Conservation (phyloP, 257 asterid genomes). For the Linaria vulgaris region DNA sequence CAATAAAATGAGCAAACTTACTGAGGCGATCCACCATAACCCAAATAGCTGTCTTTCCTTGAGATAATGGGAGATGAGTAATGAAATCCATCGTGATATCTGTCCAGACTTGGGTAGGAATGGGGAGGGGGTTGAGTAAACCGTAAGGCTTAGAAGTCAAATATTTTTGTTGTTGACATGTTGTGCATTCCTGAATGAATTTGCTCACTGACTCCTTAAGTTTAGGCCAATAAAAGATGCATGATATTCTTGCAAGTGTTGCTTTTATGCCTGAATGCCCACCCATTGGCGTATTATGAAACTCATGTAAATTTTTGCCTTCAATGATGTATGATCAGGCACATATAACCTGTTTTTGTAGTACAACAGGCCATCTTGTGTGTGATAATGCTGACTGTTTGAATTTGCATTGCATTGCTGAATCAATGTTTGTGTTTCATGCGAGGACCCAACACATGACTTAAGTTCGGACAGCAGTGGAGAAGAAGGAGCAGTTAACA, state of each 20-base stretch:
- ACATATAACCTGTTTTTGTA: neutral
- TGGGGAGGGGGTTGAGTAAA: neutral
- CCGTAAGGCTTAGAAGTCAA: neutral
- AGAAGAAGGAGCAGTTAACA: no score
- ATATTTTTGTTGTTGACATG: neutral
- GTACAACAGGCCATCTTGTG: neutral
- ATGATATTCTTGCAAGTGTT: neutral
- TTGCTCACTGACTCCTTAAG: neutral
- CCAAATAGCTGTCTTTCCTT: no score
- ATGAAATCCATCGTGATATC: neutral
- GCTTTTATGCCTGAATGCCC: neutral
- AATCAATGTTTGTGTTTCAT: fast-evolving
- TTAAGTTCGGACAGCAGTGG: no score
- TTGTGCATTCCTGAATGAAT: neutral
- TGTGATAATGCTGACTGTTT: neutral
- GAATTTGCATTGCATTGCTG: no score
- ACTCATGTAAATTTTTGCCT: no score
- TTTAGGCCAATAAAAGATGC: neutral
- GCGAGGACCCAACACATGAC: neutral
- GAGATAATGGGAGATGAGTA: no score
- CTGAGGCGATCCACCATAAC: no score
- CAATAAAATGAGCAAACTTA: no score
- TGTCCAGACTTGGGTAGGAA: neutral
- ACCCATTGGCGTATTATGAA: neutral
- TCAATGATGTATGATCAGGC: neutral